phyloP scores from a whole-genome alignment of 1,284 basidiomycete genomes.

The Trichosporon asahii region DNA sequence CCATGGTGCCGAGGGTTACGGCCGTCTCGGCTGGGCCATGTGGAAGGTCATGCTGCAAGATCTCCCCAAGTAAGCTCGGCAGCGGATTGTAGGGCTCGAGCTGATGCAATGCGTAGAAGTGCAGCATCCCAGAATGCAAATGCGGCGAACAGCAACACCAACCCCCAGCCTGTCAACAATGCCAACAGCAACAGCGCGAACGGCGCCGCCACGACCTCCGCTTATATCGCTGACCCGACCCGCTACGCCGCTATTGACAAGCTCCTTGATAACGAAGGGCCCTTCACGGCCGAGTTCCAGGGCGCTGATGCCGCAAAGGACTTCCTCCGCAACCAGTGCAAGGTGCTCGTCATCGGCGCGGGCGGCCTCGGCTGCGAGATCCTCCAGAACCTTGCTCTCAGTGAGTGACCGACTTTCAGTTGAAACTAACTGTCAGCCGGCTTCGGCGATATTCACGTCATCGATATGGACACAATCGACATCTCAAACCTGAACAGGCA shows the following conservation, averaged over 20 bases:
- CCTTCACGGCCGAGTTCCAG: slow-evolving; percentile 45
- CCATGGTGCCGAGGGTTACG: slow-evolving; percentile 52
- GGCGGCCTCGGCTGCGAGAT: slow-evolving; percentile 95
- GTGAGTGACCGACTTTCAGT: slow-evolving; percentile 29
- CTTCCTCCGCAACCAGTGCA: slow-evolving; percentile 77
- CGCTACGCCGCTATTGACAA: slow-evolving; percentile 42
- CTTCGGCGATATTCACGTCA: slow-evolving; percentile 97
- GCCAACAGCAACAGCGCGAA: background rate
- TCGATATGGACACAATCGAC: slow-evolving; percentile 99
- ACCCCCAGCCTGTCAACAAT: background rate
- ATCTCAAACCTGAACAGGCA: slow-evolving; percentile 98
- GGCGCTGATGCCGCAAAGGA: slow-evolving; percentile 61
- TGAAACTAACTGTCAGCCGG: slow-evolving; percentile 59
- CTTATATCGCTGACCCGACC: slow-evolving; percentile 30
- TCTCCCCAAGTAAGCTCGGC: slow-evolving; percentile 24
- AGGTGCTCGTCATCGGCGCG: slow-evolving; percentile 95
- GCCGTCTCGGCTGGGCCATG: slow-evolving; percentile 53
- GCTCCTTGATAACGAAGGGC: slow-evolving; percentile 45
- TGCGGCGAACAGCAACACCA: background rate
- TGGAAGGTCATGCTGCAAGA: slow-evolving; percentile 53
- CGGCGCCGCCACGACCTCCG: background rate
- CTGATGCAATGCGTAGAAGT: slow-evolving; percentile 19
- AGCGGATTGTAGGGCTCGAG: background rate
- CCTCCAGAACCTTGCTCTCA: slow-evolving; percentile 81
- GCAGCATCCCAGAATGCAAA: background rate